Conservation (phyloP, 1,284 basidiomycete species). For the Austroboletus novae-zelandiae region DNA sequence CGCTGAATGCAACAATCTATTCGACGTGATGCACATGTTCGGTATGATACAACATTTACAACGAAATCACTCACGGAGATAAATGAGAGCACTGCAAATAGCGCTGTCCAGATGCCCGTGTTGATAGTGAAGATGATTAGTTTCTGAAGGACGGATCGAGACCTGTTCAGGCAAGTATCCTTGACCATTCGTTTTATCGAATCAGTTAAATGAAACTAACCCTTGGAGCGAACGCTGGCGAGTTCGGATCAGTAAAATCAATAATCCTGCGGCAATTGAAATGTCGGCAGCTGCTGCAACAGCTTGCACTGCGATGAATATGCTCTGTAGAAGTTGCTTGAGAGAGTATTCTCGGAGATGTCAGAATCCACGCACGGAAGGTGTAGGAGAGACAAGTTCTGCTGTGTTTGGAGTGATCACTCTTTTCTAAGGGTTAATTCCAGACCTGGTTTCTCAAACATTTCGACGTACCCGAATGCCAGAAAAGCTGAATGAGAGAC, state of each 20-base stretch:
- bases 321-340: neutral
- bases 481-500: neutral
- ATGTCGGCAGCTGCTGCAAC: constrained; percentile 2
- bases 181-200: neutral
- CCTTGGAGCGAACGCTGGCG: neutral
- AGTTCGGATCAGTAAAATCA: neutral
- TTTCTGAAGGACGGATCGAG: neutral
- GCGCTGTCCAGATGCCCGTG: constrained; percentile 7
- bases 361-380: neutral
- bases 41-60: neutral
- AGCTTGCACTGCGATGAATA: constrained; percentile 1
- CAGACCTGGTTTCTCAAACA: neutral
- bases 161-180: neutral
- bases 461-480: constrained; percentile 1
- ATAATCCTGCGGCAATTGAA: neutral
- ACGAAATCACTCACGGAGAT: neutral
- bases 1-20: constrained; percentile 1
- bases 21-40: neutral
- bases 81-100: constrained; percentile 4
- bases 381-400: neutral
- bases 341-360: neutral
- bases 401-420: neutral
- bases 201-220: neutral
- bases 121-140: constrained; percentile 11
- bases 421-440: neutral